Base-by-base conservation (phyloP, 208 protist genomes). In the Trypanosomatidae sp. region DNA sequence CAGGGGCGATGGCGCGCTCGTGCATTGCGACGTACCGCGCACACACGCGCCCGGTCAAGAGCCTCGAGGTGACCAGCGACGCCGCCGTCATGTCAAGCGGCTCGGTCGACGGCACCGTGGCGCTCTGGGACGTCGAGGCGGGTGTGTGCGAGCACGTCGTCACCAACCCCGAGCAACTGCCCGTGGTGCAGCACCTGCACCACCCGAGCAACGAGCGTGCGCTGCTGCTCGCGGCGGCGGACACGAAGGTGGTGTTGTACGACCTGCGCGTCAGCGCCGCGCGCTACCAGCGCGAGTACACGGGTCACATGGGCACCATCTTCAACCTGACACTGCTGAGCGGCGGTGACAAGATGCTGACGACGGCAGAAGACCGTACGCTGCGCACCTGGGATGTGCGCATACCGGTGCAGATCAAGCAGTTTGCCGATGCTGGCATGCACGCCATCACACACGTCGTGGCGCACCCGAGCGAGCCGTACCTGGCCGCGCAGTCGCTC, bases 341-440 rank as follows among this genome's bases (percentile, higher is more conserved):
- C 48, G 60, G 81, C n/a, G 81, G 80, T 21, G 53, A 62, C 11
- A 83, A 96, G 42, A 87, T 98, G 50, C 79, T 97, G 6, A 90
- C 91, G 7, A 97, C 90, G 21, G 76, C 86, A 33, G 94, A 98
- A 40, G 96, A 98, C 71, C 96, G 96, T 58, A 92, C 85, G 27
- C 56, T 99, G 25, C 84, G 94, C 47, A 79, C 97, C 10, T 99
- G 97, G 96, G 97, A 99, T 39, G 97, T 84, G 48, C 81, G 90
- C 39, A 88, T 97, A 26, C 95, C 96, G 3, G 92, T 98, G 15
- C 88, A 91, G 18, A 95, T 98, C 46, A 97, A 97, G 61, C 82
- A 97, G 53, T 94, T 98, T 43, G 83, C 89, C 13, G 96, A 98
- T 39, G 89, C 93, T 6, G 53, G 63, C 16, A 96, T 97, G 80